These are phyloP conservation scores for Tuber microsphaerosporum DNA, from an alignment of 495 filamentous ascomycete species.

Conservation along the genomic window DNA sequence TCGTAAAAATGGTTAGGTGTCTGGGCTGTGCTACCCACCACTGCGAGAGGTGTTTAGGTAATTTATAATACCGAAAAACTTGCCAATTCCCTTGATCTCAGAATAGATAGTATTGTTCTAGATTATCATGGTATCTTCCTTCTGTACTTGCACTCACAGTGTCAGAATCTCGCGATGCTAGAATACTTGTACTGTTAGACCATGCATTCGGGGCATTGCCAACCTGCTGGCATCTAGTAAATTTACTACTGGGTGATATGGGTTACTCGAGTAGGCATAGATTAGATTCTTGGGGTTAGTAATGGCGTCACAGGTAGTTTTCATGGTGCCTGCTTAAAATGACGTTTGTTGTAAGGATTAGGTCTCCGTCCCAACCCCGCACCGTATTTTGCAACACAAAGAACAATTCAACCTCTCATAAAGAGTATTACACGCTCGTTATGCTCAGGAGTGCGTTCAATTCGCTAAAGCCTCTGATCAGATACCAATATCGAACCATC, in stretches of 20 bases:
- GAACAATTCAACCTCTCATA: not conserved
- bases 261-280: not conserved
- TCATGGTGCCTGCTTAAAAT: not conserved
- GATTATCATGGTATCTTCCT: too few species aligned
- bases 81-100: too few species aligned
- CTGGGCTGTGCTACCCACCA: too few species aligned
- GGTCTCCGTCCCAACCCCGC: not conserved
- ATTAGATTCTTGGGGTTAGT: not conserved
- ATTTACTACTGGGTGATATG: not conserved
- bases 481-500: constrained; percentile 19
- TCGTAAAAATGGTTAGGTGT: too few species aligned
- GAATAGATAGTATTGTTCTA: too few species aligned
- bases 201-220: too few species aligned
- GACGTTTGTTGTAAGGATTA: not conserved
- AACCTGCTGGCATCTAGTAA: not conserved
- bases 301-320: not conserved
- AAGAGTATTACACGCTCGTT: not conserved
- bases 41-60: too few species aligned
- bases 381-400: not conserved
- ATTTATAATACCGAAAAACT: too few species aligned
- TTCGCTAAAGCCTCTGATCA: constrained; percentile 1
- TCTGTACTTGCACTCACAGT: too few species aligned
- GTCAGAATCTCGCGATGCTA: too few species aligned
- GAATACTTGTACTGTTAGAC: too few species aligned
- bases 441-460: not conserved